These are phyloP conservation scores for Aaosphaeria arxii DNA, from an alignment of 2,329 filamentous ascomycete genomes.

Conservation along the genomic window DNA sequence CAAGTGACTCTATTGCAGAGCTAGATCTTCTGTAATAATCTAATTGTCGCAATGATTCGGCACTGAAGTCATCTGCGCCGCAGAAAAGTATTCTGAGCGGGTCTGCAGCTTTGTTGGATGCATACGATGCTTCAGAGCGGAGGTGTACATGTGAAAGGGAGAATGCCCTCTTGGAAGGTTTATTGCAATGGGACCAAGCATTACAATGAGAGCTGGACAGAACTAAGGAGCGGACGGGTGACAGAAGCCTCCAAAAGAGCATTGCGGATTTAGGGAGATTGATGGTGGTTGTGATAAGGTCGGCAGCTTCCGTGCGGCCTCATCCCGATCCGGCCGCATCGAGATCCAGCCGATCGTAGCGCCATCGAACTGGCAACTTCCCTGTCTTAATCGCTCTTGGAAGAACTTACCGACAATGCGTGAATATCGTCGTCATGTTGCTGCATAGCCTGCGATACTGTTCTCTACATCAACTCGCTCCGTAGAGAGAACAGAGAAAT, in stretches of 20 bases:
- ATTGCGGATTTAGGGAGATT: constrained; percentile 2
- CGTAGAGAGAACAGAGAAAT: no score
- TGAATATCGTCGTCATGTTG: no score
- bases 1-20: constrained; percentile 60
- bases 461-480: no score
- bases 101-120: constrained; percentile 19
- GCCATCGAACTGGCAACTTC: no score
- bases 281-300: background rate
- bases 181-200: background rate
- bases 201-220: background rate
- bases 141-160: no score
- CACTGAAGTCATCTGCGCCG: constrained; percentile 89
- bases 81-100: constrained; percentile 88
- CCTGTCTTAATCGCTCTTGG: no score
- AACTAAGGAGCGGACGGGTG: constrained; percentile 15
- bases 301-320: no score
- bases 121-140: no score
- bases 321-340: no score
- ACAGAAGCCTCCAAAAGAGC: constrained; percentile 20
- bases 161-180: constrained; percentile 5
- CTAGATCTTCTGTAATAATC: constrained; percentile 4
- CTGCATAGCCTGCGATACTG: no score
- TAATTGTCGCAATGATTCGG: constrained; percentile 69
- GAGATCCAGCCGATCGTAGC: no score
- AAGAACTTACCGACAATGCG: no score